Base-by-base conservation (phyloP, 75 land plant genomes). In the Ceratopteris richardii region DNA sequence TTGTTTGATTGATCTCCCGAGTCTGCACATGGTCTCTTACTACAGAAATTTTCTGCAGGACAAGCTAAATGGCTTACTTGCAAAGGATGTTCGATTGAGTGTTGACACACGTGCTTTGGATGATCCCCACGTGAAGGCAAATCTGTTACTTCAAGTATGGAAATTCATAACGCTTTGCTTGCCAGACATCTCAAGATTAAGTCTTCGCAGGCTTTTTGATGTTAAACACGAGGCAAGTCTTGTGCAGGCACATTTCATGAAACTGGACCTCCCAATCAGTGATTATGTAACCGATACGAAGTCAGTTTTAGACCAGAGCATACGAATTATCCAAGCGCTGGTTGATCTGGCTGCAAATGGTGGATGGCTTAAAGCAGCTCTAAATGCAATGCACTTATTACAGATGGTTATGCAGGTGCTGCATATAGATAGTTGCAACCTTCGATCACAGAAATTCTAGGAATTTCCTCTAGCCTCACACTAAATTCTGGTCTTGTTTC, bases 361-460 rank as follows among this genome's bases (percentile, higher is more conserved):
- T 67, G 96, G 98, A 29, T 94, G 98, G 98, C 83, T 94, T 29
- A 71, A 78, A 50, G 90, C 97, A 56, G 69, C 90, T 55, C 27
- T 94, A 44, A 72, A 68, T 58, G 76, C 88, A 42, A 94, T 94
- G 96, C 85, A 74, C 63, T 87, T 94, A 51, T 56, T 94, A 63
- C 98, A 94, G 57, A 94, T 94, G 98, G 73, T 94, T 51, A 83
- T 90, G 83, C 98, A 94, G 98, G 98, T 94, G 72, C 54, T 23
- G 19, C 2, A 16, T n/a, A n/a, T n/a, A n/a, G 24, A 28, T 42
- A 37, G 41, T 16, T 25, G 25, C 57, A 33, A 33, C 9, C 37
- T 33, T 33, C 7, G 3, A 33, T 33, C 7, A 33, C 37, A 33
- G 37, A 59, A 19, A n/a, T 37, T 57, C 31, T 18, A n/a, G 19